Conservation (phyloP, 2,329 filamentous ascomycete genomes). For the Monilinia vaccinii-corymbosi region DNA sequence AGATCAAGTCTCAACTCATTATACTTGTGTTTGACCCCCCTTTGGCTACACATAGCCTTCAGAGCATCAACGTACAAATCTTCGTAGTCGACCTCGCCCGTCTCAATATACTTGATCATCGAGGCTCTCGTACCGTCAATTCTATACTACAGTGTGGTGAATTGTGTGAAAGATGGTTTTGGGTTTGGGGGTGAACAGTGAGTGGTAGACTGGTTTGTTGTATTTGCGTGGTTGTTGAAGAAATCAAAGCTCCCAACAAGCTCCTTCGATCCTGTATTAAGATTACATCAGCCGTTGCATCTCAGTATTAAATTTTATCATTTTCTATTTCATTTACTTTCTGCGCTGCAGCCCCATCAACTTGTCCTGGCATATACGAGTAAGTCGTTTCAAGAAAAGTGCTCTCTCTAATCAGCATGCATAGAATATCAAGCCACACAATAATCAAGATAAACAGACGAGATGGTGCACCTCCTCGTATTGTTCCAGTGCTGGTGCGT, state of each 20-base stretch:
- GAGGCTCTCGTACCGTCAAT: not conserved
- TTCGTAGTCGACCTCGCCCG: not conserved
- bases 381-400: no score
- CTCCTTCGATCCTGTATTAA: no score
- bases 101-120: not conserved
- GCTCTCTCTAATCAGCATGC: no score
- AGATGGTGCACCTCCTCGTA: conserved; percentile 61
- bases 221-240: no score
- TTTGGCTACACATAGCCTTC: not conserved
- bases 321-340: no score
- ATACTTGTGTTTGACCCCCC: not conserved
- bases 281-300: no score
- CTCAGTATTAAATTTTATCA: no score
- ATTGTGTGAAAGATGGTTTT: not conserved
- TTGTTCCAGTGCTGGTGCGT: conserved; percentile 52
- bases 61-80: not conserved
- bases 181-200: no score
- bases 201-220: not conserved
- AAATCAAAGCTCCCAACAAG: no score
- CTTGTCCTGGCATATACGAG: no score
- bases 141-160: not conserved
- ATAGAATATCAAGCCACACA: conserved; percentile 60
- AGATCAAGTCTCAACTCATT: not conserved
- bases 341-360: no score
- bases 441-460: conserved; percentile 51